Percentiles rank a stretch among this genome's conserved stretches.
These are phyloP conservation scores for Zymoseptoria pseudotritici DNA, from an alignment of 2,329 filamentous ascomycete genomes.

Conservation along the genomic window DNA sequence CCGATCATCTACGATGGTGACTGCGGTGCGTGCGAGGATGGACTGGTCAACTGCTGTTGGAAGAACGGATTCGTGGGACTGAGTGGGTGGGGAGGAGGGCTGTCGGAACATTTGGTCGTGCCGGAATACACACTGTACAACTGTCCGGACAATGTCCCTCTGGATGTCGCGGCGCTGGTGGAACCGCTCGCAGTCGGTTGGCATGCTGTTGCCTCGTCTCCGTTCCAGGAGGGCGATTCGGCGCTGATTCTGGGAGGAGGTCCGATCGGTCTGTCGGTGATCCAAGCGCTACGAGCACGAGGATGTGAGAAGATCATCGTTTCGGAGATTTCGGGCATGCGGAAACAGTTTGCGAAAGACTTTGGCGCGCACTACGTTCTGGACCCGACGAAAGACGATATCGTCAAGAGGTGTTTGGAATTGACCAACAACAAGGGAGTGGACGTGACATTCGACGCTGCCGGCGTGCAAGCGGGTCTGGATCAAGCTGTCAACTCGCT, in stretches of 20 bases:
- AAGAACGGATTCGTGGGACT: slow-evolving; percentile 48
- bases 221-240: slow-evolving; percentile 40
- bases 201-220: slow-evolving; percentile 48
- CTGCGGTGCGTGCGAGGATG: slow-evolving; percentile 46
- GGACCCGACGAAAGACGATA: slow-evolving; percentile 43
- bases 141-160: slow-evolving; percentile 44
- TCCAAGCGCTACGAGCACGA: slow-evolving; percentile 39
- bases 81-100: slow-evolving; percentile 47
- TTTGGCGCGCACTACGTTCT: slow-evolving; percentile 47
- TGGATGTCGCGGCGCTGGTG: slow-evolving; percentile 46
- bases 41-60: slow-evolving; percentile 48
- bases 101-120: slow-evolving; percentile 46
- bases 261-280: slow-evolving; percentile 46
- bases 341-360: slow-evolving; percentile 43
- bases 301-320: slow-evolving; percentile 46
- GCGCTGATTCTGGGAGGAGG: slow-evolving; percentile 47
- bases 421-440: slow-evolving; percentile 41
- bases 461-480: slow-evolving; percentile 46
- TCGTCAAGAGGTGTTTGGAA: slow-evolving; percentile 37
- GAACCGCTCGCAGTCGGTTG: slow-evolving; percentile 50
- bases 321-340: slow-evolving; percentile 42
- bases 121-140: slow-evolving; percentile 41
- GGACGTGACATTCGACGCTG: slow-evolving; percentile 46
- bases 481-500: slow-evolving; percentile 44
- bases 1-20: slow-evolving; percentile 50